These are phyloP conservation scores for Cyphellophora europaea DNA, from an alignment of 2,329 filamentous ascomycete species.

Conservation along the genomic window DNA sequence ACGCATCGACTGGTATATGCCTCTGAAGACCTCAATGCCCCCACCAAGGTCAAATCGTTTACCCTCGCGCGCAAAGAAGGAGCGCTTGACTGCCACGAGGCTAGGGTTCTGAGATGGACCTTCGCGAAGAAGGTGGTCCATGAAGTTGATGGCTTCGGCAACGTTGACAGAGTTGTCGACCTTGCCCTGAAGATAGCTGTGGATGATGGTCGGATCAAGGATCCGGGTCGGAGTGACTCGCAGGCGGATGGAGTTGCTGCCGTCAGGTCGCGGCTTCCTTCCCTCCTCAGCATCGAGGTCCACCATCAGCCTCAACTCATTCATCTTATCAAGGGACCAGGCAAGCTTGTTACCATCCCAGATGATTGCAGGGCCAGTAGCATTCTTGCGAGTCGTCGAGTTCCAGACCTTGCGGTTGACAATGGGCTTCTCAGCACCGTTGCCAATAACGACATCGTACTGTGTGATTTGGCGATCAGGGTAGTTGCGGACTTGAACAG, in stretches of 20 bases:
- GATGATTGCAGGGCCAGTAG: slow-evolving; percentile 54
- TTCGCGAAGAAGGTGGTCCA: slow-evolving; percentile 82
- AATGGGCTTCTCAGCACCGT: slow-evolving; percentile 52
- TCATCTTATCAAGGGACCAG: slow-evolving; percentile 47
- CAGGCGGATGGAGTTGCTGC: slow-evolving; percentile 49
- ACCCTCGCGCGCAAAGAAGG: slow-evolving; percentile 60
- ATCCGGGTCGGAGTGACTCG: slow-evolving; percentile 55
- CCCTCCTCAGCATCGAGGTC: slow-evolving; percentile 63
- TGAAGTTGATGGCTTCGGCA: slow-evolving; percentile 75
- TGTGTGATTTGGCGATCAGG: slow-evolving; percentile 61
- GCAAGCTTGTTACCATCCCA: slow-evolving; percentile 79
- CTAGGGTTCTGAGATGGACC: slow-evolving; percentile 50
- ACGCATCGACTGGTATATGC: slow-evolving; percentile 77
- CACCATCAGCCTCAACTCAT: slow-evolving; percentile 49
- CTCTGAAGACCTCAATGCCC: slow-evolving; percentile 71
- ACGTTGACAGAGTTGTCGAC: slow-evolving; percentile 56
- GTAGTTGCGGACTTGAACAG: slow-evolving; percentile 58
- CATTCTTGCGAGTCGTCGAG: slow-evolving; percentile 48
- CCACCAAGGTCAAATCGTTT: slow-evolving; percentile 47
- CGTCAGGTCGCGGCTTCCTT: slow-evolving; percentile 25
- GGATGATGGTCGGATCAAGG: slow-evolving; percentile 59
- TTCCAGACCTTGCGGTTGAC: slow-evolving; percentile 71
- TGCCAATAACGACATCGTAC: slow-evolving; percentile 68
- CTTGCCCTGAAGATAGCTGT: slow-evolving; percentile 54
- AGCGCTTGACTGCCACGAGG: slow-evolving; percentile 66